phyloP scores from a whole-genome alignment of 805 yeast species.

The Candida odintsovae region DNA sequence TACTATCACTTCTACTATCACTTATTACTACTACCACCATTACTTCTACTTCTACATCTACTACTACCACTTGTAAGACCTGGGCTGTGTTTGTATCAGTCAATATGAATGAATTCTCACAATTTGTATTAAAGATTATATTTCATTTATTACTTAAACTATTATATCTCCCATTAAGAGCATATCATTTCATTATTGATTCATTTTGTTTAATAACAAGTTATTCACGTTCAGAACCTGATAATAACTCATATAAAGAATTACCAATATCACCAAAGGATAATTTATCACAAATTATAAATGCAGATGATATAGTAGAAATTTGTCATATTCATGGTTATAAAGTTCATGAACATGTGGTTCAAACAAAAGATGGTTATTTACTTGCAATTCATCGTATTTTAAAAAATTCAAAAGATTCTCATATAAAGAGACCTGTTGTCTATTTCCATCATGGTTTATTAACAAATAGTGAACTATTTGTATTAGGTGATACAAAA shows the following conservation, averaged over 20 bases:
- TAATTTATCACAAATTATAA: background rate
- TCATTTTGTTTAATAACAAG: background rate
- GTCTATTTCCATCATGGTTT: conserved; percentile 90
- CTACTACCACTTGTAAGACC: too few relatives aligned
- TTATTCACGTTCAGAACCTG: background rate
- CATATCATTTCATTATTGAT: background rate
- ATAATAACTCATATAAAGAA: background rate
- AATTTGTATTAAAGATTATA: background rate
- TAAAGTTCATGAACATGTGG: conserved; percentile 68
- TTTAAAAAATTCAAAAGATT: conserved; percentile 7
- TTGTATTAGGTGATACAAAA: conserved; percentile 62
- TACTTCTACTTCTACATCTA: too few relatives aligned
- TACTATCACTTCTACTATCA: too few relatives aligned
- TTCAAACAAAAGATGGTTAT: conserved; percentile 72
- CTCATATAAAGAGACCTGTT: conserved; percentile 44
- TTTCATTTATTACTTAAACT: background rate
- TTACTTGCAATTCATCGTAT: conserved; percentile 67
- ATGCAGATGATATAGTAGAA: conserved; percentile 5
- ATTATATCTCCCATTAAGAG: background rate
- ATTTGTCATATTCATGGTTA: conserved; percentile 43
- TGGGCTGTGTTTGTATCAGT: too few relatives aligned
- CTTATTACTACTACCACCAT: too few relatives aligned
- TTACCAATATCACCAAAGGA: background rate
- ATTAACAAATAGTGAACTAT: conserved; percentile 50
- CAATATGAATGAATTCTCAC: background rate